These are phyloP conservation scores for Anthracocystis setariae DNA, from an alignment of 1,284 basidiomycete species.

Conservation along the genomic window DNA sequence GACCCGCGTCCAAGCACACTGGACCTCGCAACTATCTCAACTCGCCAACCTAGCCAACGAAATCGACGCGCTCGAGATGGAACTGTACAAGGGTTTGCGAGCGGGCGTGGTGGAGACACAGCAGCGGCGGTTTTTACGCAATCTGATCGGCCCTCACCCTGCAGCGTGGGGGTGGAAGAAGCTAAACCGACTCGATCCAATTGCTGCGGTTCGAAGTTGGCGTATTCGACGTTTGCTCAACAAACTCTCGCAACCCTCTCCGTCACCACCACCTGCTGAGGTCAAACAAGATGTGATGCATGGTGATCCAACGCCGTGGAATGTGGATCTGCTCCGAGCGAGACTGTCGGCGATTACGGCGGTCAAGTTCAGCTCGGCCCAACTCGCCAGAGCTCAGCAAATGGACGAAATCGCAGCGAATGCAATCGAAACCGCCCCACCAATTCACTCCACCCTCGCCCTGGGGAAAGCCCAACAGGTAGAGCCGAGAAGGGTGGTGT, in stretches of 20 bases:
- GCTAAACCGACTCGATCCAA: slow-evolving; percentile 2
- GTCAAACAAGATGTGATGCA: not conserved
- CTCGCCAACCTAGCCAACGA: not conserved
- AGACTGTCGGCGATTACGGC: slow-evolving; percentile 12
- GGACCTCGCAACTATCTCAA: slow-evolving; percentile 7
- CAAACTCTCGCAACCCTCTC: slow-evolving; percentile 4
- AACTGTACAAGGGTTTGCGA: slow-evolving; percentile 12
- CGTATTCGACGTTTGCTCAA: slow-evolving; percentile 12
- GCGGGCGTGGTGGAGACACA: slow-evolving; percentile 9
- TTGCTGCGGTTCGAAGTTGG: slow-evolving; percentile 8
- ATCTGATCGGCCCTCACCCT: no score
- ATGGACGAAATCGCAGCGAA: slow-evolving; percentile 4
- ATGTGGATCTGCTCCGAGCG: slow-evolving; percentile 2
- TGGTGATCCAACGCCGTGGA: not conserved
- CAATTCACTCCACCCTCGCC: slow-evolving; percentile 7
- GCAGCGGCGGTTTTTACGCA: not conserved
- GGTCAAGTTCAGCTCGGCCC: not conserved
- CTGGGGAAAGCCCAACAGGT: not conserved
- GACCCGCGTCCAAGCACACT: slow-evolving; percentile 6
- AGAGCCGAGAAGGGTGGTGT: not conserved
- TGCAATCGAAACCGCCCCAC: slow-evolving; percentile 5
- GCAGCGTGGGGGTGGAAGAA: no score
- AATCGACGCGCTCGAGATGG: slow-evolving; percentile 11
- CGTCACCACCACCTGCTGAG: not conserved
- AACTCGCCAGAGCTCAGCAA: not conserved